Base-by-base conservation (phyloP, 176 grass and related monocot species). In the Aegilops sharonensis region DNA sequence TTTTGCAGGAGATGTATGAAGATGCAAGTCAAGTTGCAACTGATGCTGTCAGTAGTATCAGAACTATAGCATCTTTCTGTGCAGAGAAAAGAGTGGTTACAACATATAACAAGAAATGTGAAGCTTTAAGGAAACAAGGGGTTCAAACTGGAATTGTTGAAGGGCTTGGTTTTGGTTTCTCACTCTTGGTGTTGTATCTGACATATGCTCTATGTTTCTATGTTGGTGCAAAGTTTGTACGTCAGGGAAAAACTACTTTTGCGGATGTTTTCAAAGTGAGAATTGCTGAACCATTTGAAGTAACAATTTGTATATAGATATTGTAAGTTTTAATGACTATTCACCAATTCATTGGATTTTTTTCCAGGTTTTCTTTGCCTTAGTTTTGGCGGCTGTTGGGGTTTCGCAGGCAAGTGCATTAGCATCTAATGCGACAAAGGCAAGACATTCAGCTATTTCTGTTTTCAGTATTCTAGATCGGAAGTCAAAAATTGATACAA, bases 401-500 rank as follows among this genome's bases (percentile, higher is more conserved):
- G 11, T 87, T 35, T 91, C 94, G 0, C 91, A 93, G 31, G 24
- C 84, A 66, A 91, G 83, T 52, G 88, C 86, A 60, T 56, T 93
- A 31, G 89, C 86, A 27, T 64, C 81, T 27, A 68, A 91, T 88
- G 87, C 71, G 37, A 78, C 86, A 13, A 95, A 95, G 30, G 91
- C 94, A 79, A 93, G 64, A 48, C 83, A 84, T 6, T 92, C 91
- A 11, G 87, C 86, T 17, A 70, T 84, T 87, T 91, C 94, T 21
- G 84, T 95, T 56, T 95, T 95, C 72, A 83, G 75, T 78, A 83
- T 93, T 81, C 40, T 95, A 40, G 91, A 95, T 27, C 77, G 91
- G 59, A 82, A 90, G 68, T 93, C 93, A 6, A 89, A 87, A 75
- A 87, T 93, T 9, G 91, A 93, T 65, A 84, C 93, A 27, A 89